Percentiles rank a stretch among this genome's conserved stretches.
These are phyloP conservation scores for Nigrospora oryzae DNA, from an alignment of 2,329 filamentous ascomycete genomes.

Conservation along the genomic window DNA sequence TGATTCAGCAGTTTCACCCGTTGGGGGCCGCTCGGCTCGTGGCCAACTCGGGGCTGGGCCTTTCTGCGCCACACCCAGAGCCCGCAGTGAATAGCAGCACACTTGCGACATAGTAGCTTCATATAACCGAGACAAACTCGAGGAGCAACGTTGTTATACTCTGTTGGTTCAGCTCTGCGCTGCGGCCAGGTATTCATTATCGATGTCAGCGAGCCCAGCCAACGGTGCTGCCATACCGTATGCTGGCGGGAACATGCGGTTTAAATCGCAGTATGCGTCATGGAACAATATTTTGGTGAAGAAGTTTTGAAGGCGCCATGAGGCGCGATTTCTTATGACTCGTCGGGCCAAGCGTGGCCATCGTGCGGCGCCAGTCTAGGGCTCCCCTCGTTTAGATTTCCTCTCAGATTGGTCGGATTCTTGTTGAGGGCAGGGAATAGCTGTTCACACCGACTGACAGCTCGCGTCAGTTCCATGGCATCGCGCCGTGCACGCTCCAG, in stretches of 20 bases:
- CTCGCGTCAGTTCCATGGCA: conserved; percentile 11
- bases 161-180: neutral
- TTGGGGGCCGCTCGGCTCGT: too few species aligned
- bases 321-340: neutral
- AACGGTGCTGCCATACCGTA: neutral
- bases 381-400: neutral
- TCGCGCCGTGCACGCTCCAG: conserved; percentile 11
- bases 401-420: neutral
- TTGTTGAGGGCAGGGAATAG: too few species aligned
- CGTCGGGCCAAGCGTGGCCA: too few species aligned
- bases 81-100: too few species aligned
- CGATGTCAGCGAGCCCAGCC: neutral
- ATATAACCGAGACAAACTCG: too few species aligned
- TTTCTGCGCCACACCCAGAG: too few species aligned
- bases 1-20: too few species aligned
- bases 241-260: neutral
- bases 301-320: neutral
- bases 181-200: neutral
- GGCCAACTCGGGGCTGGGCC: too few species aligned
- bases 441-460: conserved; percentile 10
- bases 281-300: neutral
- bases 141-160: too few species aligned
- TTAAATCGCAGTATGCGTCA: neutral
- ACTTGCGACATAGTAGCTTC: too few species aligned
- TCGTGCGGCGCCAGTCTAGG: neutral